These are phyloP conservation scores for Medicago truncatula DNA, from an alignment of 306 rosid species.

Conservation along the genomic window DNA sequence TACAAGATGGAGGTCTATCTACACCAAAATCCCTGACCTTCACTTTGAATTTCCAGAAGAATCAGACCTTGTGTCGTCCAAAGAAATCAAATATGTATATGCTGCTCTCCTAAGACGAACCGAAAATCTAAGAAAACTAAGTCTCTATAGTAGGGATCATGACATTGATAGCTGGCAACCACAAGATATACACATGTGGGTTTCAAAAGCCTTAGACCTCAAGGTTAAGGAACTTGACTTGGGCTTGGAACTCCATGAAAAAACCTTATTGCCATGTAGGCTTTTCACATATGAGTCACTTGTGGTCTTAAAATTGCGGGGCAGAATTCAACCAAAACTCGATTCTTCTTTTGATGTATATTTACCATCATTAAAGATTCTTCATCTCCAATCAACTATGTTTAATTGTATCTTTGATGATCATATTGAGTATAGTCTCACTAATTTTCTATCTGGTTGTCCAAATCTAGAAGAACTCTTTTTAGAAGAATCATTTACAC, in stretches of 20 bases:
- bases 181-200: neutral
- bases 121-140: neutral
- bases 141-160: neutral
- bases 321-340: neutral
- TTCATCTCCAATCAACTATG: neutral
- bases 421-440: too few species aligned
- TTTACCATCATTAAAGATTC: neutral
- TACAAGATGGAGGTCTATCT: neutral
- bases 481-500: neutral
- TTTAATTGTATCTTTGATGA: too few species aligned
- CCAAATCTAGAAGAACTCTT: neutral
- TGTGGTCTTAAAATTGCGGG: neutral
- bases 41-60: neutral
- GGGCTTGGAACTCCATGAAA: neutral
- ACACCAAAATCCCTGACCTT: neutral
- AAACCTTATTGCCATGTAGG: neutral
- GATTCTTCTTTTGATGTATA: neutral
- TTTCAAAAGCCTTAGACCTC: neutral
- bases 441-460: neutral
- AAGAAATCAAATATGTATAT: neutral
- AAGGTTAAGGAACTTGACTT: neutral
- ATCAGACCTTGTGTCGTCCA: neutral
- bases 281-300: neutral
- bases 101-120: neutral
- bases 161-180: neutral